A percentile compares a stretch with the other conserved stretches of the same genome.
Conservation (phyloP, 768 basidiomycete genomes). For the Hericium rajendrae region DNA sequence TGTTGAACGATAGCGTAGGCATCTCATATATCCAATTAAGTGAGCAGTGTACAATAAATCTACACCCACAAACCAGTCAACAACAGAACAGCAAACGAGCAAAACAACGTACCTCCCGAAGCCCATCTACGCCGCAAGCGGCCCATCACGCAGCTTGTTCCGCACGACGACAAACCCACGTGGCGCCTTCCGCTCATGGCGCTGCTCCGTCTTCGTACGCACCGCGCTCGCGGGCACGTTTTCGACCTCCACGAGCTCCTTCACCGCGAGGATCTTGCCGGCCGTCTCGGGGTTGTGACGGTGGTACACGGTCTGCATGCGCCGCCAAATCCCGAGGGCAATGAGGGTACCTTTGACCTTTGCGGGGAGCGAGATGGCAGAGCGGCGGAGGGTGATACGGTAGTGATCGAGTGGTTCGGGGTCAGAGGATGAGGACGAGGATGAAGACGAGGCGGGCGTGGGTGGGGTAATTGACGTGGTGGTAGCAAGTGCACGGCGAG, state of each 20-base stretch:
- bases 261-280: constrained; percentile 79
- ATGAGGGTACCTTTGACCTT: constrained; percentile 63
- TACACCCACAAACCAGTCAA: too few relatives aligned
- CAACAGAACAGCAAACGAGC: background rate
- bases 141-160: background rate
- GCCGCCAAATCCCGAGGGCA: constrained; percentile 75
- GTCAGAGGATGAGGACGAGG: background rate
- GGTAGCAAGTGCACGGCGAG: background rate
- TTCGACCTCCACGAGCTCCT: constrained; percentile 83
- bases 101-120: background rate
- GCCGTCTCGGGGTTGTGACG: constrained; percentile 63
- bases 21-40: too few relatives aligned
- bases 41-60: too few relatives aligned
- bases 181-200: constrained; percentile 52
- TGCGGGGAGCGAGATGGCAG: constrained; percentile 73
- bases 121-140: background rate
- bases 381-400: constrained; percentile 83
- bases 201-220: constrained; percentile 60
- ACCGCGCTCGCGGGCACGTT: constrained; percentile 69
- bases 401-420: constrained; percentile 54
- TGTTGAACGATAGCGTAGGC: too few relatives aligned
- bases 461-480: background rate
- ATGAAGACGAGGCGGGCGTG: background rate
- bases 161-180: constrained; percentile 56
- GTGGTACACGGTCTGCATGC: constrained; percentile 81